These are phyloP conservation scores for Apocynum venetum DNA, from an alignment of 257 asterid genomes.

Conservation along the genomic window DNA sequence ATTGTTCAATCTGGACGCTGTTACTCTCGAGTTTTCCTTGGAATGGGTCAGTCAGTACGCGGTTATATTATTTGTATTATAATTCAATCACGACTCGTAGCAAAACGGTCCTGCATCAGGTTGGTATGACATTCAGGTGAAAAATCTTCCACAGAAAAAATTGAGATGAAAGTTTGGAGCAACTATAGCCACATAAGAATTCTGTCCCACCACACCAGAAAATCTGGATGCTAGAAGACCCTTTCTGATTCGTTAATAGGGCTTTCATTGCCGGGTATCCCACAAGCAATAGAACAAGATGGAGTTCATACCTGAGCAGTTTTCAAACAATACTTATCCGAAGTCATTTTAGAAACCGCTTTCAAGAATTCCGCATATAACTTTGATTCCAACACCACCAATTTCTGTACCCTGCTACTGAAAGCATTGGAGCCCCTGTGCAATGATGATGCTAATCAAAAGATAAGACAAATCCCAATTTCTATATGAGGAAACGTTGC, in stretches of 20 bases:
- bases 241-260: conserved; percentile 21
- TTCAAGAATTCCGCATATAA: conserved; percentile 11
- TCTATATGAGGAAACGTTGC: conserved; percentile 24
- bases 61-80: neutral
- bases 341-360: conserved; percentile 14
- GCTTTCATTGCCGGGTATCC: conserved; percentile 34
- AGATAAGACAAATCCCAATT: conserved; percentile 20
- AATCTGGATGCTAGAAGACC: conserved; percentile 35
- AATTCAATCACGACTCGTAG: neutral
- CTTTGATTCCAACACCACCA: conserved; percentile 16
- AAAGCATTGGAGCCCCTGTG: conserved; percentile 15
- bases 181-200: conserved; percentile 13
- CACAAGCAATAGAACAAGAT: conserved; percentile 23
- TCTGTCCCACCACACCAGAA: conserved; percentile 45
- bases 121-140: neutral
- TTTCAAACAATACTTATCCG: conserved; percentile 8
- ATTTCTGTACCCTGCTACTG: conserved; percentile 17
- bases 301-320: conserved; percentile 9
- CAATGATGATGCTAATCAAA: conserved; percentile 26
- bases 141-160: neutral
- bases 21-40: neutral
- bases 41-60: neutral
- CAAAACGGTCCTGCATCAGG: neutral
- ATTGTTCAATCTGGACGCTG: neutral
- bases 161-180: conserved; percentile 11